Conservation (phyloP, 768 basidiomycete genomes). For the Amanita pallidorosea region DNA sequence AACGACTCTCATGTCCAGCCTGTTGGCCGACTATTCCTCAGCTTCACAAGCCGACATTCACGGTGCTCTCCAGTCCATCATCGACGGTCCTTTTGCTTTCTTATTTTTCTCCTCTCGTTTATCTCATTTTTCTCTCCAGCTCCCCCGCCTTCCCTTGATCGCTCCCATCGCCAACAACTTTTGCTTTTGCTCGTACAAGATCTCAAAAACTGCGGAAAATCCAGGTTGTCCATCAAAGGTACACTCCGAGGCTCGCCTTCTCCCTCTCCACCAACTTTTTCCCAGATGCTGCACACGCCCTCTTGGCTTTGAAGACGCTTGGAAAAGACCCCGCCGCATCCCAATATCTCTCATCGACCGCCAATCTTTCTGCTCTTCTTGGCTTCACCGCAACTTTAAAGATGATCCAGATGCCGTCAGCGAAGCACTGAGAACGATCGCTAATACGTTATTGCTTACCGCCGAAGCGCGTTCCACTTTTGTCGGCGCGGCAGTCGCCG, state of each 20-base stretch:
- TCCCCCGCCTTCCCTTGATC: conserved; percentile 35
- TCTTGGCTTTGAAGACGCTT: conserved; percentile 65
- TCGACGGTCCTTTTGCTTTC: conserved; percentile 27
- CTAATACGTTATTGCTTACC: conserved; percentile 68
- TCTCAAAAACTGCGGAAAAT: conserved; percentile 24
- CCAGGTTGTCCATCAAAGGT: conserved; percentile 23
- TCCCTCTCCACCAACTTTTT: neutral
- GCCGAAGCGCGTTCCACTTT: conserved; percentile 51
- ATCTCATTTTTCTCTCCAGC: conserved; percentile 20
- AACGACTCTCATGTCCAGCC: conserved; percentile 29
- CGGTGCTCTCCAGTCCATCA: conserved; percentile 38
- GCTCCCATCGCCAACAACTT: conserved; percentile 38
- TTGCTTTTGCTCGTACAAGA: conserved; percentile 52
- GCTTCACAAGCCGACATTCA: conserved; percentile 34
- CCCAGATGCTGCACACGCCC: conserved; percentile 55
- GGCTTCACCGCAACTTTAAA: conserved; percentile 38
- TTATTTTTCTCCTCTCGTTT: neutral
- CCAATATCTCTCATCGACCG: conserved; percentile 37
- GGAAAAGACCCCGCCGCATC: conserved; percentile 67
- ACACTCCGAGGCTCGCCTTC: neutral
- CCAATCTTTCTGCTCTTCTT: conserved; percentile 50
- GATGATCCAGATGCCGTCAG: conserved; percentile 47
- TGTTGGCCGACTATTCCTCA: conserved; percentile 33
- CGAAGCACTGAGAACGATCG: conserved; percentile 67
- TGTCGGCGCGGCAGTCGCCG: conserved; percentile 47